These are phyloP conservation scores for Urochloa ruziziensis DNA, from an alignment of 176 grass and related monocot species.

Conservation along the genomic window DNA sequence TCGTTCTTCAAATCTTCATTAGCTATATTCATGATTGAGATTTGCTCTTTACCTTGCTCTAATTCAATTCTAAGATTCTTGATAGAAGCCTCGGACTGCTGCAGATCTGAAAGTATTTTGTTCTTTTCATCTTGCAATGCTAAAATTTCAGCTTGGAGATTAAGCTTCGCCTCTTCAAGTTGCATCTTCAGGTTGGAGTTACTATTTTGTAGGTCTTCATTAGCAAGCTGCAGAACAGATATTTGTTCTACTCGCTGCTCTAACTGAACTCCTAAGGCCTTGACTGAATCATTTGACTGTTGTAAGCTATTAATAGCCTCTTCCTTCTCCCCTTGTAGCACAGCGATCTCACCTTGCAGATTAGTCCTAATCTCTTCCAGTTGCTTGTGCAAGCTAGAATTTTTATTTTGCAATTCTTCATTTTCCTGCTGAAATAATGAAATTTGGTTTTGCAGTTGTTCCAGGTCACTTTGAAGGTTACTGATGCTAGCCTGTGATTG, in stretches of 20 bases:
- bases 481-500: slow-evolving; percentile 26
- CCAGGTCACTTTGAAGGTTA: slow-evolving; percentile 40
- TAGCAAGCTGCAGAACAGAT: slow-evolving; percentile 32
- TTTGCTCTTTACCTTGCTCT: slow-evolving; percentile 35
- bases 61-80: slow-evolving; percentile 52
- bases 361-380: slow-evolving; percentile 38
- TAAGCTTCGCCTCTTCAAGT: slow-evolving; percentile 26
- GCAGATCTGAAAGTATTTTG: slow-evolving; percentile 37
- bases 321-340: slow-evolving; percentile 37
- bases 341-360: slow-evolving; percentile 28
- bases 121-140: slow-evolving; percentile 39
- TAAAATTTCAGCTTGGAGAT: slow-evolving; percentile 30
- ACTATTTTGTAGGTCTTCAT: slow-evolving; percentile 38
- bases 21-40: slow-evolving; percentile 20
- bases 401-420: slow-evolving; percentile 41
- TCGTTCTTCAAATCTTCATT: slow-evolving; percentile 44
- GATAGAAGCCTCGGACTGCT: slow-evolving; percentile 32
- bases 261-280: slow-evolving; percentile 40
- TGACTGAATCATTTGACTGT: slow-evolving; percentile 32
- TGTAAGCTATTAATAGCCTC: slow-evolving; percentile 23
- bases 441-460: slow-evolving; percentile 36
- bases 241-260: slow-evolving; percentile 38
- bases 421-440: slow-evolving; percentile 39
- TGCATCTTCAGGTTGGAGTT: slow-evolving; percentile 35
- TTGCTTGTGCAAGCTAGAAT: slow-evolving; percentile 37